phyloP scores from a whole-genome alignment of 2,329 filamentous ascomycete species.

The Fonsecaea nubica region DNA sequence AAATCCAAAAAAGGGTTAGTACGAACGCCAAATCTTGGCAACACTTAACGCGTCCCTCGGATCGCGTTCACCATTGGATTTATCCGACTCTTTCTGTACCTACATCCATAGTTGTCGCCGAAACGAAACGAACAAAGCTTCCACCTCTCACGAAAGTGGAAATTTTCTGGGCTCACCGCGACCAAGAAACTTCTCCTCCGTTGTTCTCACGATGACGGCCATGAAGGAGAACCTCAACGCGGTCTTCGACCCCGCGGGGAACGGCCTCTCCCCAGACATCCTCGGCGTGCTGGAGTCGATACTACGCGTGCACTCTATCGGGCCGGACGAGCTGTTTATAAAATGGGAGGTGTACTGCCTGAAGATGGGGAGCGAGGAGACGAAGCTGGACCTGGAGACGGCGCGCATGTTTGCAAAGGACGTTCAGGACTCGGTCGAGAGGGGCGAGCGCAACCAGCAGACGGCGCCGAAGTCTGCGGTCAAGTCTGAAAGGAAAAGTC shows the following conservation, averaged over 20 bases:
- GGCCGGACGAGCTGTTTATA: constrained; percentile 87
- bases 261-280: constrained; percentile 75
- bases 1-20: neutral
- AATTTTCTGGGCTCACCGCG: too few relatives aligned
- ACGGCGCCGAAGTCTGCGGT: constrained; percentile 59
- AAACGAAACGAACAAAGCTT: neutral
- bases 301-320: constrained; percentile 79
- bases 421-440: constrained; percentile 82
- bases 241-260: constrained; percentile 63
- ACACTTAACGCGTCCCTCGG: constrained; percentile 11
- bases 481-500: constrained; percentile 67
- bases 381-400: constrained; percentile 71
- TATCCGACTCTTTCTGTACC: too few relatives aligned
- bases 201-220: constrained; percentile 48
- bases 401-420: constrained; percentile 83
- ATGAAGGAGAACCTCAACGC: constrained; percentile 61
- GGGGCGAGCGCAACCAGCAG: constrained; percentile 71
- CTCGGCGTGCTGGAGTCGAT: constrained; percentile 83
- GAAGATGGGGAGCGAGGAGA: constrained; percentile 85
- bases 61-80: neutral
- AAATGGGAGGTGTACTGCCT: constrained; percentile 99
- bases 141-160: too few relatives aligned
- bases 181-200: too few relatives aligned
- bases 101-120: too few relatives aligned
- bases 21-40: constrained; percentile 9